Base-by-base conservation (phyloP, 805 yeast species). In the Myxozyma udenii region DNA sequence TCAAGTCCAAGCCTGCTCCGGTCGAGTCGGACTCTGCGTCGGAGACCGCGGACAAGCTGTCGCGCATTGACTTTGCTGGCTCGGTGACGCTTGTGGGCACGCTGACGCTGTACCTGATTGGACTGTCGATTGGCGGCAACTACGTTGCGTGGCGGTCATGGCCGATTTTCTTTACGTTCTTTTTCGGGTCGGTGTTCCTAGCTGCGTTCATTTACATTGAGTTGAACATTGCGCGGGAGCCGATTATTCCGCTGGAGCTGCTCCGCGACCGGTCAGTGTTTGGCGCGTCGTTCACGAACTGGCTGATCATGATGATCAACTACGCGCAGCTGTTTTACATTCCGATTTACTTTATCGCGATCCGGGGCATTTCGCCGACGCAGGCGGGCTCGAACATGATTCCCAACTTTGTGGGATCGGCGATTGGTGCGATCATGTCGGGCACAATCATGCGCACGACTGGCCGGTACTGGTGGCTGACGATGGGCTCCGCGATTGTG, bases 221-320 rank as follows among this genome's bases (percentile, higher is more conserved):
- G 61, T 51, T 67, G 18, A 62, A 71, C 41, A 64, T 75, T 24
- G 81, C 86, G 0, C 66, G 65, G 1, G 85, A 84, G 64, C 91
- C 93, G 1, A 78, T 84, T 25, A 73, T 85, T 50, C 90, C 91
- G 0, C 72, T 84, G 33, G 67, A 71, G 11, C 68, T 85, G 42
- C 68, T 85, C 59, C 67, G 69, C 5, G 75, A 79, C 57, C 71
- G 81, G 58, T 82, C 91, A 0, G 77, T 85, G 19, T 66, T 82
- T 35, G 75, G 84, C 14, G 80, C 87, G 0, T 80, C 87, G 0
- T 70, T 85, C 53, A 76, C 84, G 41, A 83, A 83, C 66, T 81
- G 87, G 82, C 82, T 85, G 61, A 73, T 76, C 67, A 80, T 87
- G 6, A 85, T 86, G 85, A 74, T 80, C 1, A 76, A 78, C 22